Base-by-base conservation (phyloP, 2,329 filamentous ascomycete species). In the Diaporthe eres region DNA sequence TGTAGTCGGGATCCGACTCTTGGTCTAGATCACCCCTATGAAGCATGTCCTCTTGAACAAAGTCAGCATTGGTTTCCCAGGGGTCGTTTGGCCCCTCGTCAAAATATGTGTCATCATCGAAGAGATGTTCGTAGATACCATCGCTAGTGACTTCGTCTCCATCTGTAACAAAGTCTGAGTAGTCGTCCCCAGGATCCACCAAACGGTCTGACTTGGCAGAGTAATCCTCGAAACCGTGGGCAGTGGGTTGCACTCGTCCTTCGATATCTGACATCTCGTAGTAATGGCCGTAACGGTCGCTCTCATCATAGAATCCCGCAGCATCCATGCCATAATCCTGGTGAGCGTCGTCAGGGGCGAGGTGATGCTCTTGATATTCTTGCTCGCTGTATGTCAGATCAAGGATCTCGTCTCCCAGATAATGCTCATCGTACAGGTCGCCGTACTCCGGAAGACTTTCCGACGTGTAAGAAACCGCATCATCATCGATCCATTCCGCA, bases 401-500 rank as follows among this genome's bases (percentile, higher is more conserved):
- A 12, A 25, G 10, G 10, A 19, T 12, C 47, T 25, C 71, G 15
- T 17, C 47, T 2, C 13, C 37, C 19, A 37, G n/a, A 4, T 17
- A 25, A 42, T 31, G 12, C 17, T 65, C 71, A 12, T 44, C 10
- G 12, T 65, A 51, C 12, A 37, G 15, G 47, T 22, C 34, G 47
- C 12, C 31, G 10, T 39, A 22, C 58, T 55, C 61, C 34, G 25
- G 47, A n/a, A 55, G 22, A 22, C n/a, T 25, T 22, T 70, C 49
- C 49, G 65, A 28, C n/a, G 22, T 53, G 2, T 12, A 55, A 19
- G 65, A 28, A 22, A 7, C n/a, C 22, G 22, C 25, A 28, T 70
- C 34, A 22, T 53, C 34, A 31, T 70, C 34, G 15, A 70, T 55
- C 65, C 47, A 70, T 28, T 28, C 65, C 65, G n/a, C 15, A 22